Percentiles rank a stretch among this genome's conserved stretches.
These are phyloP conservation scores for Floccularia luteovirens DNA, from an alignment of 768 basidiomycete genomes.

Conservation along the genomic window DNA sequence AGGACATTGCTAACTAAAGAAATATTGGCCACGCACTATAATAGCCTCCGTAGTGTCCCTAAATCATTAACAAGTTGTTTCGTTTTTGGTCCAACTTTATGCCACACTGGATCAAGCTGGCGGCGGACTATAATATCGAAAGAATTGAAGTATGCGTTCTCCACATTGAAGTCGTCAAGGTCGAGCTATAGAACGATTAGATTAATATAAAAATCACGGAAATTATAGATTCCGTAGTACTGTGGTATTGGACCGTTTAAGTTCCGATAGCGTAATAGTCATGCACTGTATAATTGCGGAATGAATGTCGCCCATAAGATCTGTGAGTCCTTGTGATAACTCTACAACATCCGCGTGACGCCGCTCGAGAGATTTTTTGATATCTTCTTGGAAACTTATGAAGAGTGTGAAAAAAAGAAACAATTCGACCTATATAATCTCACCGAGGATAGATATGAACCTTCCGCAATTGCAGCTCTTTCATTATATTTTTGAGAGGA, in stretches of 20 bases:
- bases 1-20: not conserved
- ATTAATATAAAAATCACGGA: not conserved
- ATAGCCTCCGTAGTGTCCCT: conserved; percentile 72
- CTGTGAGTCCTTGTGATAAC: conserved; percentile 78
- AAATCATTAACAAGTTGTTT: conserved; percentile 89
- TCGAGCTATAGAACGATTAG: conserved; percentile 57
- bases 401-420: not conserved
- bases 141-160: conserved; percentile 89
- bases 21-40: conserved; percentile 46
- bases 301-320: conserved; percentile 89
- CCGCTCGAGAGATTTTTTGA: conserved; percentile 76
- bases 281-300: conserved; percentile 91
- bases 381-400: conserved; percentile 79
- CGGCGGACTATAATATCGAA: conserved; percentile 86
- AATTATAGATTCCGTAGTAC: conserved; percentile 25
- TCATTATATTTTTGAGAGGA: conserved; percentile 87
- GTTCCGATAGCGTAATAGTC: conserved; percentile 79
- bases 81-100: conserved; percentile 89
- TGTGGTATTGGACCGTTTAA: conserved; percentile 78
- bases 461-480: conserved; percentile 82
- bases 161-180: conserved; percentile 85
- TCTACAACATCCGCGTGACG: conserved; percentile 90
- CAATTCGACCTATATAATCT: too few species aligned
- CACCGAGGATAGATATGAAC: conserved; percentile 92
- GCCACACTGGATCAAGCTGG: conserved; percentile 93